Percentiles rank a stretch among this genome's conserved stretches.
phyloP scores from a whole-genome alignment of 202 grass and related monocot genomes.

The Schoenoplectus tabernaemontani region DNA sequence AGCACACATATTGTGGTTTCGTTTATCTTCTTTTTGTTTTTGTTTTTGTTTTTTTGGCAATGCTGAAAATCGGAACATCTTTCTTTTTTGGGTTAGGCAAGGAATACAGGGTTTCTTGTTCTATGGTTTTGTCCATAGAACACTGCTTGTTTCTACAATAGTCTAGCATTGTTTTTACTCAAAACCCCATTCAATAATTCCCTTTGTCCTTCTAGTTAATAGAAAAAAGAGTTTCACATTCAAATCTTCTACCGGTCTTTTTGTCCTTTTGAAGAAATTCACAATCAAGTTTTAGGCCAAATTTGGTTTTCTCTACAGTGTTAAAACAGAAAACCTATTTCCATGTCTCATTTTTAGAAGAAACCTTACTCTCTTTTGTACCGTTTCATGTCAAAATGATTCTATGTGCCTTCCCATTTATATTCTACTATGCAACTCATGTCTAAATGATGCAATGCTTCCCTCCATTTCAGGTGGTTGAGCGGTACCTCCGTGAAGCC shows the following conservation, averaged over 20 bases:
- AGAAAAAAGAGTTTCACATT: neutral
- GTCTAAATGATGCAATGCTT: neutral
- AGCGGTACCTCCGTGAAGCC: conserved; percentile 71
- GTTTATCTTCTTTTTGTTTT: neutral
- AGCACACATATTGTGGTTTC: neutral
- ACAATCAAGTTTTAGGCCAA: neutral
- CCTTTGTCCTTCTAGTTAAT: neutral
- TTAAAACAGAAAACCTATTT: neutral
- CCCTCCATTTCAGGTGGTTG: conserved; percentile 51
- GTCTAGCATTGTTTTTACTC: neutral
- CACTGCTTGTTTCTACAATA: neutral
- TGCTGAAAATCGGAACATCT: neutral
- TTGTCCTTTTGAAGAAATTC: conserved; percentile 18
- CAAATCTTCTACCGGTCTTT: neutral
- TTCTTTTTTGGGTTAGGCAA: neutral
- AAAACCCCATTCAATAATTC: neutral
- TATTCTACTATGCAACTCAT: neutral
- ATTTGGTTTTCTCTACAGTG: conserved; percentile 5
- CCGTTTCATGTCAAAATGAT: neutral
- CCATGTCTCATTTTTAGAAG: neutral
- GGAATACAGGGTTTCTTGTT: neutral
- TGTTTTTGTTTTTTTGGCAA: neutral
- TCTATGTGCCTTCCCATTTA: neutral
- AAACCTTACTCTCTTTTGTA: neutral
- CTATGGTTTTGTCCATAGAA: neutral